Conservation (phyloP, 2,329 filamentous ascomycete genomes). For the Epichloe elymi region DNA sequence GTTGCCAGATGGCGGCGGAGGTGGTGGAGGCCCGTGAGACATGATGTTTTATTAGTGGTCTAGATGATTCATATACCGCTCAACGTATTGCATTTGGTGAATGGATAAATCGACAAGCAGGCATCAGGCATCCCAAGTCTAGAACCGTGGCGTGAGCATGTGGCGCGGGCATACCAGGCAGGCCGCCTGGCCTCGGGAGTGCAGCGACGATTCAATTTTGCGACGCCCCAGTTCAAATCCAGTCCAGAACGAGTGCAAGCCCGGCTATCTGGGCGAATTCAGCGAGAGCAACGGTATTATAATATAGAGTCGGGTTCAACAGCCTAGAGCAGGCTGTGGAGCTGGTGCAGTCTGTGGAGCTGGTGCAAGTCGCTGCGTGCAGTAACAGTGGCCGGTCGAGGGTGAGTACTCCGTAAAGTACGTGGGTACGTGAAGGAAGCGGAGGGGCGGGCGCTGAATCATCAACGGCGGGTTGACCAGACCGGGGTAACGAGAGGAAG, state of each 20-base stretch:
- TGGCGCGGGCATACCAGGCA: conserved; percentile 5
- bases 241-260: background rate
- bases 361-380: background rate
- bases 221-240: no score
- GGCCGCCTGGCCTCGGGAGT: background rate
- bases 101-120: background rate
- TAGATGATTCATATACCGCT: background rate
- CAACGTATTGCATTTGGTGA: conserved; percentile 2
- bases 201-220: background rate
- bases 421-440: no score
- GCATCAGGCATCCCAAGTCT: background rate
- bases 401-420: no score
- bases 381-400: background rate
- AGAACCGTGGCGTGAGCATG: conserved; percentile 2
- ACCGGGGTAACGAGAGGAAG: background rate
- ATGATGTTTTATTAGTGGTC: conserved; percentile 4
- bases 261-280: background rate
- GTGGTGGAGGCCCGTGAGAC: conserved; percentile 6
- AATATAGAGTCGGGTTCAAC: background rate
- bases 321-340: background rate
- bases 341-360: background rate
- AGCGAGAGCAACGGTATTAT: no score
- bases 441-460: no score
- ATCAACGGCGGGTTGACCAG: background rate
- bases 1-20: conserved; percentile 3